These are phyloP conservation scores for Poterioochromonas sp. DNA, from an alignment of 352 stramenopile species.

Conservation along the genomic window DNA sequence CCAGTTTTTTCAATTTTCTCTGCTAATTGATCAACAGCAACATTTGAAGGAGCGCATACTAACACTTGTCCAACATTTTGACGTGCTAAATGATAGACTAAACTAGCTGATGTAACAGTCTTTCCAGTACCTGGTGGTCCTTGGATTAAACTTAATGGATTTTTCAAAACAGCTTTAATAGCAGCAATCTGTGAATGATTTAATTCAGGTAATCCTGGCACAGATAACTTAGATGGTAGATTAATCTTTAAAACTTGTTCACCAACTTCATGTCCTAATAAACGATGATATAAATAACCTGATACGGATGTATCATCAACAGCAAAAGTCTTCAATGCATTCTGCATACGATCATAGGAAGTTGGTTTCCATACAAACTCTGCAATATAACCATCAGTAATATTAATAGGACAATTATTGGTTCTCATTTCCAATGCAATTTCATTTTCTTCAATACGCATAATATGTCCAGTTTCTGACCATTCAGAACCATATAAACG, in stretches of 20 bases:
- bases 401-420: slow-evolving; percentile 65
- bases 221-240: slow-evolving; percentile 57
- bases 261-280: slow-evolving; percentile 92
- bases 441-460: slow-evolving; percentile 66
- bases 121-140: slow-evolving; percentile 85
- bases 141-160: slow-evolving; percentile 96
- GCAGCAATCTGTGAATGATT: slow-evolving; percentile 94
- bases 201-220: slow-evolving; percentile 87
- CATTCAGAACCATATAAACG: slow-evolving; percentile 67
- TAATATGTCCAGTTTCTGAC: slow-evolving; percentile 88
- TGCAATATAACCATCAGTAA: slow-evolving; percentile 82
- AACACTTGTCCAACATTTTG: slow-evolving; percentile 93
- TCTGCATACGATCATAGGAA: slow-evolving; percentile 98
- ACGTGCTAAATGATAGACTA: slow-evolving; percentile 98
- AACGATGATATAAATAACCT: slow-evolving; percentile 97
- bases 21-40: slow-evolving; percentile 95
- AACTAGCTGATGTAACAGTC: slow-evolving; percentile 90
- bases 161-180: slow-evolving; percentile 85
- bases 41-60: slow-evolving; percentile 95
- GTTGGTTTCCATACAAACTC: slow-evolving; percentile 99
- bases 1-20: slow-evolving; percentile 95
- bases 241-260: slow-evolving; percentile 74
- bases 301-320: slow-evolving; percentile 95
- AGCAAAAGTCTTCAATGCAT: slow-evolving; percentile 94
- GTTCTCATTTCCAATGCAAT: slow-evolving; percentile 49